Base-by-base conservation (phyloP, 2,329 filamentous ascomycete species). In the Talaromyces sp. region DNA sequence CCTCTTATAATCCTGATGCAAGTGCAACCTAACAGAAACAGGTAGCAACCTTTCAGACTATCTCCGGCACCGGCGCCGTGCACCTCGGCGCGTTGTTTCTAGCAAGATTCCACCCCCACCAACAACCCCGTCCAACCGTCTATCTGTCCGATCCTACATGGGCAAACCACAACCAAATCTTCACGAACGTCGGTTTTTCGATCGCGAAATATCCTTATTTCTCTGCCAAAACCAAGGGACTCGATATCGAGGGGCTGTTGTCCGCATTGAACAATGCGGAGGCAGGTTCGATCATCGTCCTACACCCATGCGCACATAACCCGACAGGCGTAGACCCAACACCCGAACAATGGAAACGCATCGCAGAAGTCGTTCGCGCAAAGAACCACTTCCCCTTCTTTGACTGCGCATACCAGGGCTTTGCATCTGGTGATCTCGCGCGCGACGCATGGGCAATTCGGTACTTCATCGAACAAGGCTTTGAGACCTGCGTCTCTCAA, bases 121-220 rank as follows among this genome's bases (percentile, higher is more conserved):
- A 69, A 73, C 56, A 73, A 81, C 69, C 81, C 83, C 70, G 84
- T 82, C 77, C 87, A 65, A 84, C 86, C 60, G 84, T 95, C 77
- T 97, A 96, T 82, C 81, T 97, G 74, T 96, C 91, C 69, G 89
- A 89, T 75, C 94, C 94, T 55, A 99, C 94, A 62, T 99, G 94
- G 94, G 91, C 89, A 66, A 99, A 99, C 80, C 94, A 99, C 85
- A 87, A 95, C 79, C 94, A 97, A 77, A 97, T 99, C 81, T 96
- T 99, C 80, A 84, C 81, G 76, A 97, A 97, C 72, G 91, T 97
- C 70, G 82, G 84, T 66, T 80, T 97, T 31, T 78, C 84, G 35
- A 84, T 91, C 67, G 87, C 87, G 65, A 84, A 84, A 64, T 99
- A 99, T 79, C 94, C 93, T 52, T 99, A 99, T 82, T 99, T 96